Evolutionary conservation across 1,139 yeast species (phyloP), one percentile per base, ranked within the genome.

Genomic region (Suhomyces terraborum): DNA sequence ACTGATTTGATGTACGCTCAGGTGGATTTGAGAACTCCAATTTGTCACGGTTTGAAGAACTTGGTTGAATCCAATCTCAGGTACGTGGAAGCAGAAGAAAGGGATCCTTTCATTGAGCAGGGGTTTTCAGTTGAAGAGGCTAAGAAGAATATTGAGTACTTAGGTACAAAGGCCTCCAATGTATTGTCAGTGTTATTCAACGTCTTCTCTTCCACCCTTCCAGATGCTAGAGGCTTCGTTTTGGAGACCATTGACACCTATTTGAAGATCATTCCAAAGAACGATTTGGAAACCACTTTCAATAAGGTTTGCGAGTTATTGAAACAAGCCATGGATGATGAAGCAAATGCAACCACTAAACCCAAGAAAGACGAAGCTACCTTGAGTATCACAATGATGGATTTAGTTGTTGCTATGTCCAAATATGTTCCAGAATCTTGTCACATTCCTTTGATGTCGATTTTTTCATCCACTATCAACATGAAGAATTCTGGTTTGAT

Each of bases 111-210:
- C 41, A 64, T 83, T 48, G 77, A 77, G 45, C 81, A 83, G 58
- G 75, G 74, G 43, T 81, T 86, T 55, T 77, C 93, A 8, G 65
- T 75, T 24, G 66, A 66, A 14, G 73, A 77, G 43, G 80, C 96
- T 1, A 58, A 66, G 43, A 55, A 69, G 36, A 82, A 84, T 52
- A 52, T 89, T 40, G 76, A 77, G 46, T 85, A 79, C 54, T 67
- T 93, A 48, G 69, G 88, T 0, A 47, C 78, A 1, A 82, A 80
- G 51, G 80, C 96, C 4, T 66, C 85, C 6, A 91, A 93, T 53
- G 61, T 93, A 38, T 73, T 93, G 45, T 85, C 96, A 17, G 96
- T 89, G 20, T 69, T 94, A 43, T 88, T 93, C 72, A 93, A 93
- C 54, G 94, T 93, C 22, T 93, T 87, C 63, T 80, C 94, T 17